A percentile compares a stretch with the other conserved stretches of the same genome.
phyloP scores from a whole-genome alignment of 2,329 filamentous ascomycete species.

The Neonectria faginata region DNA sequence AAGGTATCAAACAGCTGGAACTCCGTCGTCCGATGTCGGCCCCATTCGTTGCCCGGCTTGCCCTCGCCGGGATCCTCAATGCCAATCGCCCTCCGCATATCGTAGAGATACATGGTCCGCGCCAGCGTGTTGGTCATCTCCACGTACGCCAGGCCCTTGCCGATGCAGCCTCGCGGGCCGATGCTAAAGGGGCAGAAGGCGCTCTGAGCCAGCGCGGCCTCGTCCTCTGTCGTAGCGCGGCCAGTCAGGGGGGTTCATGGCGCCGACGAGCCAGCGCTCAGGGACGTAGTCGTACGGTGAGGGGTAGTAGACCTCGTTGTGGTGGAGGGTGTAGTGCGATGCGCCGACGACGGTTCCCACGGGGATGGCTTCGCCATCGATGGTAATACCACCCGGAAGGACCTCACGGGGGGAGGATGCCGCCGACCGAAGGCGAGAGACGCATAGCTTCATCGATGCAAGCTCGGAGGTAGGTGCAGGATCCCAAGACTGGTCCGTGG shows the following conservation, averaged over 20 bases:
- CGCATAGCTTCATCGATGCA: constrained; percentile 76
- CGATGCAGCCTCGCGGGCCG: constrained; percentile 78
- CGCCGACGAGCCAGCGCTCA: constrained; percentile 72
- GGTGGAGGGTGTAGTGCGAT: constrained; percentile 76
- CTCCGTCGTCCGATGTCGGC: constrained; percentile 67
- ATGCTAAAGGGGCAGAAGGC: constrained; percentile 82
- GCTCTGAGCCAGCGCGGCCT: constrained; percentile 67
- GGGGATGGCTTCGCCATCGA: constrained; percentile 67
- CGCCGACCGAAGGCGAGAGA: constrained; percentile 70
- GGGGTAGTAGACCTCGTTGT: constrained; percentile 72
- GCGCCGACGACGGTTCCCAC: constrained; percentile 72
- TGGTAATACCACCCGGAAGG: constrained; percentile 63
- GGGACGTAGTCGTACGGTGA: constrained; percentile 69
- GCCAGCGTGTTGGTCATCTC: constrained; percentile 75
- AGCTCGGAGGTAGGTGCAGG: constrained; percentile 70
- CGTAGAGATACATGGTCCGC: constrained; percentile 70
- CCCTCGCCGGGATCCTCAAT: constrained; percentile 66
- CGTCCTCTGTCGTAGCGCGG: constrained; percentile 59
- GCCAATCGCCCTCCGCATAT: constrained; percentile 64
- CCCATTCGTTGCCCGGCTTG: constrained; percentile 60
- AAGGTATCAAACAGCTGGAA: constrained; percentile 80
- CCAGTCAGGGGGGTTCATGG: constrained; percentile 52
- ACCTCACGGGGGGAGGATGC: constrained; percentile 71
- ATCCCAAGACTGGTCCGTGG: constrained; percentile 61
- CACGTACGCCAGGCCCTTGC: constrained; percentile 75